A percentile compares a stretch with the other conserved stretches of the same genome.
Evolutionary conservation across 2,329 filamentous ascomycete genomes (phyloP).

Genomic region (Lachnellula occidentalis): DNA sequence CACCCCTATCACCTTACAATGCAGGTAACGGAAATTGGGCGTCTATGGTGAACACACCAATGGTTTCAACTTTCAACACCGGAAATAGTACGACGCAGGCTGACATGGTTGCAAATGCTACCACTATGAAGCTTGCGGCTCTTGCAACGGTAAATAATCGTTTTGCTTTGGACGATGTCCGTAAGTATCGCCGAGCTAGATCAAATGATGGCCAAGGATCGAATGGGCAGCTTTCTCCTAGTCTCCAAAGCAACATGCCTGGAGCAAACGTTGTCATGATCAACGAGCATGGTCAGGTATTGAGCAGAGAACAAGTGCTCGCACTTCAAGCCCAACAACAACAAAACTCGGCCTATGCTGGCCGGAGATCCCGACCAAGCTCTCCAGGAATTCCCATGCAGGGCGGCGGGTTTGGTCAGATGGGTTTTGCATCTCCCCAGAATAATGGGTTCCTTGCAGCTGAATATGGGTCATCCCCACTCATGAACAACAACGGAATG

Average conservation of each 20-base stretch:
- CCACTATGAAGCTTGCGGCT: constrained; percentile 96
- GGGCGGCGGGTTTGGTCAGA: constrained; percentile 51
- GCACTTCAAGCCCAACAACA: constrained; percentile 67
- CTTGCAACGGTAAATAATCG: constrained; percentile 97
- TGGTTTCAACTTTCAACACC: constrained; percentile 76
- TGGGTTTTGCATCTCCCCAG: constrained; percentile 81
- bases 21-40: constrained; percentile 90
- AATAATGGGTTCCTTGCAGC: constrained; percentile 92
- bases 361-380: constrained; percentile 76
- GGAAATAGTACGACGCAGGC: constrained; percentile 59
- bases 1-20: constrained; percentile 78
- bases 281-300: constrained; percentile 83
- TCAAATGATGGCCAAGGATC: constrained; percentile 73
- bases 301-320: constrained; percentile 80
- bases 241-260: constrained; percentile 58
- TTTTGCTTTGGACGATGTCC: constrained; percentile 92
- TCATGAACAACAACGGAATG: constrained; percentile 67
- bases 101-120: constrained; percentile 98
- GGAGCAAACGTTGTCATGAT: constrained; percentile 85
- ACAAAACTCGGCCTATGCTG: constrained; percentile 48
- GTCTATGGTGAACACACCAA: constrained; percentile 96
- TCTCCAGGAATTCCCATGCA: constrained; percentile 87
- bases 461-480: constrained; percentile 69
- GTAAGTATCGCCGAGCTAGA: constrained; percentile 87
- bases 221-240: constrained; percentile 58